These are phyloP conservation scores for Geranium rotundifolium DNA, from an alignment of 345 rosid species.

Conservation along the genomic window DNA sequence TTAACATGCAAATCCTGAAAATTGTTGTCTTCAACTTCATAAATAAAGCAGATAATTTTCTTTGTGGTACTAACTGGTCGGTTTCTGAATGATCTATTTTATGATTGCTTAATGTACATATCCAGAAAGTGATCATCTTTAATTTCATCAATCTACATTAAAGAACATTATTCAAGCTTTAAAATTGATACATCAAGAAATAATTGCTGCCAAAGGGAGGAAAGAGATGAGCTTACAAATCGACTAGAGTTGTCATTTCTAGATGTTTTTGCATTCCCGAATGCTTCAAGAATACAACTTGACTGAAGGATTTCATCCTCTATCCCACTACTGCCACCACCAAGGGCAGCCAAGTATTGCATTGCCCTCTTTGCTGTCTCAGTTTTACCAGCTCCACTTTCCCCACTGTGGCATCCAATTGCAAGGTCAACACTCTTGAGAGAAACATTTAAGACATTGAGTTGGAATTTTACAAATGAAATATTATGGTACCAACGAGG, in stretches of 20 bases:
- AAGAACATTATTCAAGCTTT: slow-evolving; percentile 3
- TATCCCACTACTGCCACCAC: slow-evolving; percentile 69
- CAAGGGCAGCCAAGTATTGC: slow-evolving; percentile 84
- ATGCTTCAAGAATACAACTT: slow-evolving; percentile 81
- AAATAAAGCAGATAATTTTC: too few relatives aligned
- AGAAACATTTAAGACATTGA: background rate
- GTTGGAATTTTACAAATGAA: background rate
- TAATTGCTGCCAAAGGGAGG: background rate
- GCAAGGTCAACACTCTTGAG: slow-evolving; percentile 1
- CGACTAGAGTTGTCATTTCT: slow-evolving; percentile 87
- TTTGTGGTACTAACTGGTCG: too few relatives aligned
- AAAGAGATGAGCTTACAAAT: slow-evolving; percentile 46
- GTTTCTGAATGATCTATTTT: too few relatives aligned
- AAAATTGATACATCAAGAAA: background rate
- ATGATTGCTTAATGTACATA: too few relatives aligned
- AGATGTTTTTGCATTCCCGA: slow-evolving; percentile 94
- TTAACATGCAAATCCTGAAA: too few relatives aligned
- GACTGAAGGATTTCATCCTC: slow-evolving; percentile 60
- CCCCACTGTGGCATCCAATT: slow-evolving; percentile 53
- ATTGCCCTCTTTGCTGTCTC: slow-evolving; percentile 90
- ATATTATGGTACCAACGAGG: too few relatives aligned
- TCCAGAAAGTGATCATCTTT: too few relatives aligned
- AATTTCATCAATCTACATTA: too few relatives aligned
- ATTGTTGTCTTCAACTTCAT: too few relatives aligned
- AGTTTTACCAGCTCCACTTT: slow-evolving; percentile 97